Conservation (phyloP, 2,329 filamentous ascomycete genomes). For the Trichoderma hamatum region DNA sequence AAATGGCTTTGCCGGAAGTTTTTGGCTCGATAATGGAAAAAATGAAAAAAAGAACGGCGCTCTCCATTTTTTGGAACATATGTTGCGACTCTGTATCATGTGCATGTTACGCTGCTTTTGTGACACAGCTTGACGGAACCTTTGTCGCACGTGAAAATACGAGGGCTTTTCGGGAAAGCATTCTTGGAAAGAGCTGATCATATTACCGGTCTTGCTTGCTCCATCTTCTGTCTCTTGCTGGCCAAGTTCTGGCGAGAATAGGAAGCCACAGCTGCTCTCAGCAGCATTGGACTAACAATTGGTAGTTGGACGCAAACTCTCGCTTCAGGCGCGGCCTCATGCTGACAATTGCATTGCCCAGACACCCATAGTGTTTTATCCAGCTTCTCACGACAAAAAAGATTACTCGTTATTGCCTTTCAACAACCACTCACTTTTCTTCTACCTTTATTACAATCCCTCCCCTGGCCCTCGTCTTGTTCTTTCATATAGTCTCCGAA, state of each 20-base stretch:
- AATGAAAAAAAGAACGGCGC: background rate
- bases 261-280: background rate
- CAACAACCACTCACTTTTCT: conserved; percentile 3
- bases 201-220: background rate
- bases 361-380: background rate
- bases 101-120: background rate
- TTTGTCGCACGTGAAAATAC: background rate
- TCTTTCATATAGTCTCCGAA: background rate
- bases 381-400: background rate
- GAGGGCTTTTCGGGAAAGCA: background rate
- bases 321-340: conserved; percentile 6
- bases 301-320: background rate
- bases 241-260: background rate
- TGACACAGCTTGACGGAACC: background rate
- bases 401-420: conserved; percentile 1
- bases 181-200: background rate
- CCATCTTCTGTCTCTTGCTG: background rate
- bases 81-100: background rate
- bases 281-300: background rate
- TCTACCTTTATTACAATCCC: background rate
- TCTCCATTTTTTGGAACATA: conserved; percentile 14
- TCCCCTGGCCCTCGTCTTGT: background rate
- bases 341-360: conserved; percentile 1
- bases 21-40: conserved; percentile 15
- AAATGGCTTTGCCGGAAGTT: background rate